A percentile compares a stretch with the other conserved stretches of the same genome.
phyloP scores from a whole-genome alignment of 2,329 filamentous ascomycete species.

The Colletotrichum noveboracense region DNA sequence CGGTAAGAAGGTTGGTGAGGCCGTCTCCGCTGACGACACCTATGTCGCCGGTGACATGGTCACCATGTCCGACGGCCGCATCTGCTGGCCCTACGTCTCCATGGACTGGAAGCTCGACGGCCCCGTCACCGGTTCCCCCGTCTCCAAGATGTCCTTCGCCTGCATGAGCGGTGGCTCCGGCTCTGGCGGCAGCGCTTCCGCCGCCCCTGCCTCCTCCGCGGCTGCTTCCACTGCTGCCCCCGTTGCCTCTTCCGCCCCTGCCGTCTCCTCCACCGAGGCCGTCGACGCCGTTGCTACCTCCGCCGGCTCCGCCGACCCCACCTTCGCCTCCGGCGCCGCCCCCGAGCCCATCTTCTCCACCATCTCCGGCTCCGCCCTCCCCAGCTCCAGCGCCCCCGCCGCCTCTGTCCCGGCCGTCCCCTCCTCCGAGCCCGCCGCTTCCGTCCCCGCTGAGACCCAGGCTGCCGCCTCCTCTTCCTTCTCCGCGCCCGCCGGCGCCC shows the following conservation, averaged over 20 bases:
- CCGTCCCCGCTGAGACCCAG: background rate
- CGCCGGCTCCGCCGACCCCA: background rate
- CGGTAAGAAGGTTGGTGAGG: slow-evolving; percentile 56
- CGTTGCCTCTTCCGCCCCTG: background rate
- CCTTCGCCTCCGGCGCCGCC: background rate
- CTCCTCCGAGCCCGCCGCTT: background rate
- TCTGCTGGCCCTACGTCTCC: slow-evolving; percentile 67
- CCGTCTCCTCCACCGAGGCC: background rate
- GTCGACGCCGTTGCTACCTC: background rate
- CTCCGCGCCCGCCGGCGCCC: background rate
- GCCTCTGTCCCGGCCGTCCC: background rate
- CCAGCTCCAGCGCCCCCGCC: slow-evolving; percentile 1
- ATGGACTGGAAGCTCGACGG: slow-evolving; percentile 56
- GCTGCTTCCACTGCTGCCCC: background rate
- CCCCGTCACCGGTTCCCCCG: slow-evolving; percentile 29
- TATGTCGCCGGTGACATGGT: slow-evolving; percentile 68
- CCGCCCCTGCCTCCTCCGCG: slow-evolving; percentile 30
- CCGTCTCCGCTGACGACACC: slow-evolving; percentile 55
- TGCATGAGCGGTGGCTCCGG: slow-evolving; percentile 43
- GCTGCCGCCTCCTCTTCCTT: background rate
- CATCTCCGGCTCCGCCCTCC: slow-evolving; percentile 1
- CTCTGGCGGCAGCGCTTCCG: slow-evolving; percentile 40
- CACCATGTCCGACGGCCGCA: slow-evolving; percentile 59
- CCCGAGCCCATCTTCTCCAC: slow-evolving; percentile 8
- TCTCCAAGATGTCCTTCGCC: slow-evolving; percentile 58